Evolutionary conservation across 177 flowering plant species (phyloP), one percentile per base, ranked within the genome.

Genomic region (Vitis hybrid): DNA sequence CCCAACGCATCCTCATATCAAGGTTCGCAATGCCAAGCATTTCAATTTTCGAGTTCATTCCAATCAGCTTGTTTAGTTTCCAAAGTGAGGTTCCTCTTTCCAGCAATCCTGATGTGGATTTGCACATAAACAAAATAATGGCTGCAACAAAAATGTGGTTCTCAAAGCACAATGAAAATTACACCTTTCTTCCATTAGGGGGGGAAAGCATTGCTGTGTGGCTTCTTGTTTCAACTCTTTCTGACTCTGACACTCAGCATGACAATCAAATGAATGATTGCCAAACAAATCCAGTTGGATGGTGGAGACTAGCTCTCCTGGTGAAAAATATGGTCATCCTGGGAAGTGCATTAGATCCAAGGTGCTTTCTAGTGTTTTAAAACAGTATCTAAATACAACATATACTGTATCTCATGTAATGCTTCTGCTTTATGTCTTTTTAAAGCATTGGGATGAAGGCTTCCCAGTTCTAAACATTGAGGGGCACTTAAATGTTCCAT

Each of bases 271-370:
- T 76, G 73, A 74, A 72, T 13, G 75, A 75, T 65, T 62, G 30
- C 65, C 60, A 77, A 48, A 68, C 26, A 32, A 67, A 70, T 71
- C 72, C 81, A 50, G 68, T 50, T 68, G 78, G 81, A 70, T 74
- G 74, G 26, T 95, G 99, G 99, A 84, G 86, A 78, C 86, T 90
- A 14, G 98, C 89, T 67, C 82, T 95, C n/a, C 70, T 91, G 78
- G 82, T 81, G 64, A 84, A 91, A 40, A 77, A 85, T 80, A 75
- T 2, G 60, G 86, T 89, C 72, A 77, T 91, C 60, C 70, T 84
- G 59, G 97, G 94, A 74, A 75, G 69, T 72, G 55, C 73, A 64
- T 69, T 94, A 78, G 93, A 91, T 77, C 72, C 82, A 79, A 89
- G 98, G 98, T 94, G 76, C 66, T 70, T 67, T 58, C 54, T 14